Conservation (phyloP, 2,329 filamentous ascomycete genomes). For the Colletotrichum australisinense region DNA sequence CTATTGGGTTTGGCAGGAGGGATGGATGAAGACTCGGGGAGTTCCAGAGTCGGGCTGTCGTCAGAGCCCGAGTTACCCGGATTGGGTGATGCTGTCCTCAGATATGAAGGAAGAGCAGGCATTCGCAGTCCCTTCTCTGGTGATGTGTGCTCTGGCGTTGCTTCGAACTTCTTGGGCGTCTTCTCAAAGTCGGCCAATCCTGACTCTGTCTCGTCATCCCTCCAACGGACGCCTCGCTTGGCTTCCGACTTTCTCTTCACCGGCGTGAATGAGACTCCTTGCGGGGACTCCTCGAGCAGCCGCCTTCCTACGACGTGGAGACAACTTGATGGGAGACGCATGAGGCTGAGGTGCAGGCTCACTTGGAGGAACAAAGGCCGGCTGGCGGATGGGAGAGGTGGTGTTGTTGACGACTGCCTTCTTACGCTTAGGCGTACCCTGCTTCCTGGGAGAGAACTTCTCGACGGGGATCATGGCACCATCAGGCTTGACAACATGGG, state of each 20-base stretch:
- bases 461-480: conserved; percentile 72
- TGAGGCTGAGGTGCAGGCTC: conserved; percentile 39
- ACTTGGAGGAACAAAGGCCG: conserved; percentile 50
- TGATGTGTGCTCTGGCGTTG: conserved; percentile 65
- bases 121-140: conserved; percentile 54
- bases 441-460: conserved; percentile 75
- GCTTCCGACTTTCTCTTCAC: conserved; percentile 78
- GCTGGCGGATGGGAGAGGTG: conserved; percentile 57
- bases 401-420: conserved; percentile 56
- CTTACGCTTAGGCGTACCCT: conserved; percentile 83
- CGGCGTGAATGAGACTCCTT: conserved; percentile 86
- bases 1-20: conserved; percentile 71
- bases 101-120: conserved; percentile 64
- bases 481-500: conserved; percentile 92
- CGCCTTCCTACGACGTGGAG: conserved; percentile 82
- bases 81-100: conserved; percentile 53
- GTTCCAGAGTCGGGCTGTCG: conserved; percentile 69
- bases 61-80: conserved; percentile 49
- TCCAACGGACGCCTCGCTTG: conserved; percentile 89
- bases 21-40: conserved; percentile 56
- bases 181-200: conserved; percentile 92
- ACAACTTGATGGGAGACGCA: conserved; percentile 76
- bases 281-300: conserved; percentile 54
- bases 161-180: conserved; percentile 78
- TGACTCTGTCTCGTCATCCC: conserved; percentile 85